These are phyloP conservation scores for Peribolospora baueri DNA, from an alignment of 768 basidiomycete genomes.

Conservation along the genomic window DNA sequence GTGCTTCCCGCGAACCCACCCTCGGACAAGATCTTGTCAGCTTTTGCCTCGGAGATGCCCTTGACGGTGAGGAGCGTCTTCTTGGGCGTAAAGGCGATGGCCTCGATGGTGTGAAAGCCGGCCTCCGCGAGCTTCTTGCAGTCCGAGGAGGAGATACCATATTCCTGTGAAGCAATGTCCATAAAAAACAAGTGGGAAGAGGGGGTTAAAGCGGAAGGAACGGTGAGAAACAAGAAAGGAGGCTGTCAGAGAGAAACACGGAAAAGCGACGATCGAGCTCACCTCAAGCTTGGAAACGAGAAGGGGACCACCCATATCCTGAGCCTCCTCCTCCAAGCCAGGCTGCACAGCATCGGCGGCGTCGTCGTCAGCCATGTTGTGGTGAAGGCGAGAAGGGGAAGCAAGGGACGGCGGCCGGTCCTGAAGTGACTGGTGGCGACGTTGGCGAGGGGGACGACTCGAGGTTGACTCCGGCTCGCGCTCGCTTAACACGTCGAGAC, in stretches of 20 bases:
- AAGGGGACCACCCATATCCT: too few species aligned
- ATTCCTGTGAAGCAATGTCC: conserved; percentile 34
- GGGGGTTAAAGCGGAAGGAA: neutral
- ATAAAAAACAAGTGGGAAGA: neutral
- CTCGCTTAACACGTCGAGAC: too few species aligned
- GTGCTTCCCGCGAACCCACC: conserved; percentile 28
- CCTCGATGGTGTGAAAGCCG: conserved; percentile 78
- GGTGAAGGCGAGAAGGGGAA: too few species aligned
- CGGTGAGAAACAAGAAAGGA: neutral
- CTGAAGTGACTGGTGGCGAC: too few species aligned
- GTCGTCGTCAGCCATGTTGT: too few species aligned
- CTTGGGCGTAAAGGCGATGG: conserved; percentile 90
- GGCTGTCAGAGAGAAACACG: neutral
- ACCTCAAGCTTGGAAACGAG: too few species aligned
- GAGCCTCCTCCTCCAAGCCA: too few species aligned
- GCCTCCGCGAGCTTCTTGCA: conserved; percentile 85
- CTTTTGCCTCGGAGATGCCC: conserved; percentile 89
- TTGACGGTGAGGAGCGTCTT: conserved; percentile 70
- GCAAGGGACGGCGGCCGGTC: too few species aligned
- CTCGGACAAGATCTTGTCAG: conserved; percentile 81
- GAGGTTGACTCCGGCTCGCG: too few species aligned
- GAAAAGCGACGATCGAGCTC: neutral
- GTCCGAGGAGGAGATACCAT: conserved; percentile 67
- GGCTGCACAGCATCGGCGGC: too few species aligned
- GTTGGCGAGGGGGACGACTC: too few species aligned